phyloP scores from a whole-genome alignment of 2,329 filamentous ascomycete genomes.

The Cladophialophora exuberans region DNA sequence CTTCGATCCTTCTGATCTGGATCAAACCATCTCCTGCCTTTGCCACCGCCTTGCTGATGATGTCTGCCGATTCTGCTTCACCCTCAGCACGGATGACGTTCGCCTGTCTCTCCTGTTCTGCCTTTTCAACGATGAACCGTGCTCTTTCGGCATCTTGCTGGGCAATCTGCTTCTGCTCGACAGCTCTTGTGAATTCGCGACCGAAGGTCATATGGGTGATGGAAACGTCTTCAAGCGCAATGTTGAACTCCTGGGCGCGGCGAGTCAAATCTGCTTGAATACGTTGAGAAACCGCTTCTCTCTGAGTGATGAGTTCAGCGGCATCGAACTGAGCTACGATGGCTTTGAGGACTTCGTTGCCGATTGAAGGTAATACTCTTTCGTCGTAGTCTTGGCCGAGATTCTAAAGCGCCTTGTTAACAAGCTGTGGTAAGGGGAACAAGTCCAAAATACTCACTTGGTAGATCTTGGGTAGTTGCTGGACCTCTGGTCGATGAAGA shows the following conservation, averaged over 20 bases:
- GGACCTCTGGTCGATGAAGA: slow-evolving; percentile 89
- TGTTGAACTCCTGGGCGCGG: slow-evolving; percentile 97
- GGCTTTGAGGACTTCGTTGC: slow-evolving; percentile 98
- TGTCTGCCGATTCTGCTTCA: slow-evolving; percentile 94
- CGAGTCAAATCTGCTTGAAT: slow-evolving; percentile 91
- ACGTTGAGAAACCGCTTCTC: slow-evolving; percentile 92
- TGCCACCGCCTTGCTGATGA: slow-evolving; percentile 89
- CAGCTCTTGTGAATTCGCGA: slow-evolving; percentile 96
- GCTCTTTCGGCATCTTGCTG: slow-evolving; percentile 98
- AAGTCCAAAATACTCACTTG: slow-evolving; percentile 66
- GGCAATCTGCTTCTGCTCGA: slow-evolving; percentile 99
- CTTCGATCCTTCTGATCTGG: slow-evolving; percentile 96
- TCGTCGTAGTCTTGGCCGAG: slow-evolving; percentile 99
- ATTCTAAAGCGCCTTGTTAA: slow-evolving; percentile 61
- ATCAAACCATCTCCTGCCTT: slow-evolving; percentile 93
- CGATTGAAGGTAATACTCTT: slow-evolving; percentile 95
- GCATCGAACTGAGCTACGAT: slow-evolving; percentile 99
- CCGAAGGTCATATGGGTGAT: slow-evolving; percentile 99
- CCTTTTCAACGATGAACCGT: slow-evolving; percentile 96
- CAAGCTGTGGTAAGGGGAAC: background rate
- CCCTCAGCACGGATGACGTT: slow-evolving; percentile 98
- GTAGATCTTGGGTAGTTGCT: slow-evolving; percentile 94
- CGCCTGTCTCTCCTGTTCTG: slow-evolving; percentile 97
- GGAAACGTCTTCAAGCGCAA: slow-evolving; percentile 95
- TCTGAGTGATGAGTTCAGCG: slow-evolving; percentile 96